phyloP scores from a whole-genome alignment of 352 stramenopile species.

The Pythium brassicae region DNA sequence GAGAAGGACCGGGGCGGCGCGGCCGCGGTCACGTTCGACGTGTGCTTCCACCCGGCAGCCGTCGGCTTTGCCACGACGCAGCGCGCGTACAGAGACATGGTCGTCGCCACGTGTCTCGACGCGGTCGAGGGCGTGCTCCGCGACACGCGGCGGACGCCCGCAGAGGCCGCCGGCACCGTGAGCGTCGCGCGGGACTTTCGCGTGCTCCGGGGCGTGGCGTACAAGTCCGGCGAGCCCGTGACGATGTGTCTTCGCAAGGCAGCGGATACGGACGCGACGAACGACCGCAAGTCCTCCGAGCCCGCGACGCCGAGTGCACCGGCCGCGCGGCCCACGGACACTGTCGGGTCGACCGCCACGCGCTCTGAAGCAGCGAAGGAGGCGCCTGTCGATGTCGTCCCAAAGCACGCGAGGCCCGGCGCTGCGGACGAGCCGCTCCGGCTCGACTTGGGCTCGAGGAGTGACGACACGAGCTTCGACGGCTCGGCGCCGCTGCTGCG shows the following conservation, averaged over 20 bases:
- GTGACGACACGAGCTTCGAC: background rate
- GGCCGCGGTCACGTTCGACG: slow-evolving; percentile 82
- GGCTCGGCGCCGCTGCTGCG: slow-evolving; percentile 6
- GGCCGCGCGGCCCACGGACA: background rate
- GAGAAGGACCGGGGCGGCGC: slow-evolving; percentile 84
- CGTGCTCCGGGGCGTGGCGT: slow-evolving; percentile 81
- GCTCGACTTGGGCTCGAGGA: slow-evolving; percentile 1
- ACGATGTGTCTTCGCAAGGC: slow-evolving; percentile 64
- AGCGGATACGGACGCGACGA: slow-evolving; percentile 3
- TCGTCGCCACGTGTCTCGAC: slow-evolving; percentile 86
- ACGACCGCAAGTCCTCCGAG: background rate
- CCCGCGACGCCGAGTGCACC: background rate
- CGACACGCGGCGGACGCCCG: slow-evolving; percentile 24
- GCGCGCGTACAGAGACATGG: slow-evolving; percentile 77
- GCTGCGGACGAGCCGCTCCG: background rate
- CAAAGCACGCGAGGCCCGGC: slow-evolving; percentile 1
- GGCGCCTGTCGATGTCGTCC: slow-evolving; percentile 10
- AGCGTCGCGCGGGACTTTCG: slow-evolving; percentile 52
- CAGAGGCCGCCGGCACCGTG: slow-evolving; percentile 9
- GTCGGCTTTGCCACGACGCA: slow-evolving; percentile 56
- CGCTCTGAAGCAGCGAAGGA: slow-evolving; percentile 1
- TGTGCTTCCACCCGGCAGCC: slow-evolving; percentile 89
- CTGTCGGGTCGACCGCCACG: too few relatives aligned
- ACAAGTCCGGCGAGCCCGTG: slow-evolving; percentile 78
- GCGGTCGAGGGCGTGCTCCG: slow-evolving; percentile 63